Conservation (phyloP, 2,329 filamentous ascomycete species). For the Scedosporium minutisporum region DNA sequence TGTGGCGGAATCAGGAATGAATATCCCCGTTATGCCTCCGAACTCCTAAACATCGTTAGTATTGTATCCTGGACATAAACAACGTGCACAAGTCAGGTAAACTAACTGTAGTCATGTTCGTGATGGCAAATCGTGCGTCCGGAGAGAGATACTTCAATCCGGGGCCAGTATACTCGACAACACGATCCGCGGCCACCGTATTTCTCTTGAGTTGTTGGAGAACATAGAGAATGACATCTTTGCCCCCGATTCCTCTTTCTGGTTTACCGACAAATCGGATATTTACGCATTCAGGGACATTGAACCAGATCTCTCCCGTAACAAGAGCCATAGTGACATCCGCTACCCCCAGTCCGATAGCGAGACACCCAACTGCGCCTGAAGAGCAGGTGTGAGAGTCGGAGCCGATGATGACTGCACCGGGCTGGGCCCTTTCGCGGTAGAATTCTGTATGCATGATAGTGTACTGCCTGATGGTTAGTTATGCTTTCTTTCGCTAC, state of each 20-base stretch:
- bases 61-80: neutral
- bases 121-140: constrained; percentile 35
- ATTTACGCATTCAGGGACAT: constrained; percentile 29
- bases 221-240: constrained; percentile 35
- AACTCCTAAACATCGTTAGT: neutral
- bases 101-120: constrained; percentile 28
- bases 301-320: constrained; percentile 37
- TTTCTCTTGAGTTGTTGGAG: constrained; percentile 32
- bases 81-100: neutral
- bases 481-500: neutral
- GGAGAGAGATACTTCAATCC: constrained; percentile 26
- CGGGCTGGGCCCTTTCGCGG: constrained; percentile 32
- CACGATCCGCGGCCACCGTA: constrained; percentile 31
- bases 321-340: constrained; percentile 34
- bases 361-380: constrained; percentile 28
- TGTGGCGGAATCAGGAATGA: constrained; percentile 18
- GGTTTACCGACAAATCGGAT: constrained; percentile 29
- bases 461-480: constrained; percentile 18
- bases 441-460: constrained; percentile 39
- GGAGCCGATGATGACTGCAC: constrained; percentile 30
- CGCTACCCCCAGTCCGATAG: constrained; percentile 34
- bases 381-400: constrained; percentile 38
- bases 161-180: constrained; percentile 34
- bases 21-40: neutral
- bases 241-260: constrained; percentile 27